A percentile compares a stretch with the other conserved stretches of the same genome.
These are phyloP conservation scores for Russula ochroleuca DNA, from an alignment of 768 basidiomycete genomes.

Conservation along the genomic window DNA sequence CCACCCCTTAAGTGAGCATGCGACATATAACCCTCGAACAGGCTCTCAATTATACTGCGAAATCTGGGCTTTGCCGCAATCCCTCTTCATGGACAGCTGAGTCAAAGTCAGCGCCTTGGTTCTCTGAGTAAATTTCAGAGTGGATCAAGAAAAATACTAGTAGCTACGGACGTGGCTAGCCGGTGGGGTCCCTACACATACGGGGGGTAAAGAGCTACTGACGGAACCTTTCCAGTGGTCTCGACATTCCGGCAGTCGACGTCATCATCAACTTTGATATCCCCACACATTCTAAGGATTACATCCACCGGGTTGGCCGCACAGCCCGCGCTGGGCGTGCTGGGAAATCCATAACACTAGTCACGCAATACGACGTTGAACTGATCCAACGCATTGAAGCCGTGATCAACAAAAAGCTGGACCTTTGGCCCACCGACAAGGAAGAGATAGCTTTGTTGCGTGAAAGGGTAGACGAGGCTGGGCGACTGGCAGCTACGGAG, in stretches of 20 bases:
- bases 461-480: constrained; percentile 88
- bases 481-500: constrained; percentile 68
- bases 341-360: constrained; percentile 95
- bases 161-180: constrained; percentile 96
- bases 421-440: constrained; percentile 77
- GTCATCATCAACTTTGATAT: constrained; percentile 97
- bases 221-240: constrained; percentile 51
- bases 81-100: constrained; percentile 92
- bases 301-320: constrained; percentile 96
- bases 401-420: constrained; percentile 90
- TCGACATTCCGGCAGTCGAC: constrained; percentile 95
- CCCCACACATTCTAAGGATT: constrained; percentile 97
- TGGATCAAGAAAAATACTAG: constrained; percentile 84
- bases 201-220: not conserved
- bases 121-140: constrained; percentile 94
- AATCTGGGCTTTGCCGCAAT: constrained; percentile 92
- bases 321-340: constrained; percentile 97
- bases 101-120: constrained; percentile 88
- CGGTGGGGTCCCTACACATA: constrained; percentile 47
- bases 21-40: constrained; percentile 30
- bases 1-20: not conserved
- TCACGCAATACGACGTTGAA: constrained; percentile 98
- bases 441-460: constrained; percentile 84
- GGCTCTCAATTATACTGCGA: constrained; percentile 84
- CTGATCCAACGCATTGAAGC: constrained; percentile 91